Percentiles rank a stretch among this genome's conserved stretches.
Evolutionary conservation across 345 rosid genomes (phyloP).

Genomic region (Brassica carinata): DNA sequence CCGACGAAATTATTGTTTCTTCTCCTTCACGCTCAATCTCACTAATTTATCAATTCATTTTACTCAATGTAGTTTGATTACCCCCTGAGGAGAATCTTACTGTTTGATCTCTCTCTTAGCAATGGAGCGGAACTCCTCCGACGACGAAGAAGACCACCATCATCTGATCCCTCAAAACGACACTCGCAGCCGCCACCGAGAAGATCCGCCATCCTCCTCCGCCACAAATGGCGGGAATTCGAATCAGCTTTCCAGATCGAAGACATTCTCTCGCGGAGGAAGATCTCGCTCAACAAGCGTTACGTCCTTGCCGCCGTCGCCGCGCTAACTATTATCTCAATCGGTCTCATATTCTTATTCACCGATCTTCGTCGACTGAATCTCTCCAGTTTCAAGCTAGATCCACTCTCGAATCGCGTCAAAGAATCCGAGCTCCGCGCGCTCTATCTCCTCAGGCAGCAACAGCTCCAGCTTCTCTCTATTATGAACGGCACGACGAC

Average conservation of each 20-base stretch:
- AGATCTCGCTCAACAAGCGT: slow-evolving; percentile 44
- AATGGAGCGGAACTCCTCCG: slow-evolving; percentile 68
- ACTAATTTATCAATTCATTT: not conserved
- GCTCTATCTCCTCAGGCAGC: slow-evolving; percentile 62
- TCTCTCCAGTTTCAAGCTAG: slow-evolving; percentile 40
- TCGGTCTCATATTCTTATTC: slow-evolving; percentile 55
- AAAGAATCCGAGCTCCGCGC: slow-evolving; percentile 77
- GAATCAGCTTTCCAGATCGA: slow-evolving; percentile 55
- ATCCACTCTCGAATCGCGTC: slow-evolving; percentile 52
- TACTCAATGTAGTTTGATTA: not conserved
- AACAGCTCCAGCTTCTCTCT: slow-evolving; percentile 56
- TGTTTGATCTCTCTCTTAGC: not conserved
- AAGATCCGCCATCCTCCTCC: slow-evolving; percentile 6
- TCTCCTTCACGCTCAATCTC: slow-evolving; percentile 21
- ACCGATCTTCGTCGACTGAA: slow-evolving; percentile 51
- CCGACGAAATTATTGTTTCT: slow-evolving; percentile 7
- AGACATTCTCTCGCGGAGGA: slow-evolving; percentile 39
- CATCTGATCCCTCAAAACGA: slow-evolving; percentile 65
- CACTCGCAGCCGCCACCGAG: slow-evolving; percentile 33
- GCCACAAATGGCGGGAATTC: slow-evolving; percentile 25
- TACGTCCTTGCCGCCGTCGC: slow-evolving; percentile 45
- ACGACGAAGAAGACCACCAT: slow-evolving; percentile 70
- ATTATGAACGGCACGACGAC: slow-evolving; percentile 56
- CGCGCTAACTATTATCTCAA: slow-evolving; percentile 50
- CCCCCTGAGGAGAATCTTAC: not conserved